phyloP scores from a whole-genome alignment of 2,329 filamentous ascomycete species.

The Fusarium papillatum region DNA sequence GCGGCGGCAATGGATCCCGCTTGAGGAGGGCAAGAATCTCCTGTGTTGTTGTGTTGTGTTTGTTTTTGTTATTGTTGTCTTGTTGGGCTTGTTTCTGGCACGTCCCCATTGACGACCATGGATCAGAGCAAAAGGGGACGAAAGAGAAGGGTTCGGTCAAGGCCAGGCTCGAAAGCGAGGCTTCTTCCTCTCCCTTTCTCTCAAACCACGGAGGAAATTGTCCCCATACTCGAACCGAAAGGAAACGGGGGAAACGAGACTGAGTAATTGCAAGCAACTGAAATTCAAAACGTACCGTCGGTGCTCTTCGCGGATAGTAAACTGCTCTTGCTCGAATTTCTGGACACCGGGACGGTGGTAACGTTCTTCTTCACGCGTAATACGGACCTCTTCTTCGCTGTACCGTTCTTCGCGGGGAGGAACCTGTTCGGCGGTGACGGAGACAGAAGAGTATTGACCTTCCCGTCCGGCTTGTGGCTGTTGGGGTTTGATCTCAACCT shows the following conservation, averaged over 20 bases:
- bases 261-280: conserved; percentile 19
- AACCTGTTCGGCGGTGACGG: conserved; percentile 68
- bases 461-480: conserved; percentile 95
- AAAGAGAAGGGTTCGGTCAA: background rate
- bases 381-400: conserved; percentile 87
- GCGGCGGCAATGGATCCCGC: conserved; percentile 28
- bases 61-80: conserved; percentile 19
- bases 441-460: conserved; percentile 89
- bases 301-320: conserved; percentile 60
- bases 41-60: conserved; percentile 27
- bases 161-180: background rate
- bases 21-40: conserved; percentile 10
- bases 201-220: background rate
- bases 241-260: conserved; percentile 8
- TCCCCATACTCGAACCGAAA: background rate
- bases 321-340: conserved; percentile 46
- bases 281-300: conserved; percentile 60
- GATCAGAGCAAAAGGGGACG: conserved; percentile 1
- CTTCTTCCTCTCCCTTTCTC: background rate
- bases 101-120: conserved; percentile 26
- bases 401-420: conserved; percentile 74
- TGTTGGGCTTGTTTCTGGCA: conserved; percentile 7
- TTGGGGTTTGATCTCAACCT: conserved; percentile 85
- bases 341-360: conserved; percentile 79
- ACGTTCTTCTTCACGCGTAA: conserved; percentile 83